Base-by-base conservation (phyloP, 2,329 filamentous ascomycete genomes). In the Aureobasidium sp. region DNA sequence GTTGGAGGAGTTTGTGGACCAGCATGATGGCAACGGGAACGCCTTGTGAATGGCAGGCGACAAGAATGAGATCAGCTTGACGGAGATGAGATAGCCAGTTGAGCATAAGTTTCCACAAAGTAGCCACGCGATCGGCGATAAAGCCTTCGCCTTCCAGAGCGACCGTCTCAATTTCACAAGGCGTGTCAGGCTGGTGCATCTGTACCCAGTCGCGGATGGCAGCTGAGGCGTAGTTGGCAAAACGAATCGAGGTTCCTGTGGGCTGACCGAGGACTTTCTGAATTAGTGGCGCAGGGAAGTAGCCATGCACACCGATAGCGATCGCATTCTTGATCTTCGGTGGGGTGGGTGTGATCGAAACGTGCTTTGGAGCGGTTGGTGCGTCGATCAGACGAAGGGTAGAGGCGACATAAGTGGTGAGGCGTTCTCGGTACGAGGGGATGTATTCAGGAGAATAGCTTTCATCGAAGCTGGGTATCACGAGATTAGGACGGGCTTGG, bases 41-140 rank as follows among this genome's bases (percentile, higher is more conserved):
- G 27, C 94, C 94, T 73, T 99, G 94, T 3, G 91, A 96, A 73
- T 99, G 94, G 63, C 91, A 96, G 3, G 91, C 91, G n/a, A 99
- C 78, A 42, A 99, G 75, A 45, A 99, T 87, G 64, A 97, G 87
- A 74, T 99, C 94, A 0, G 94, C 92, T 59, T 83, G 83, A 57
- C 90, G 86, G 36, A 99, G 88, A 65, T 93, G 87, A 41, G 96
- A 91, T 66, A 97, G 90, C 90, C 91, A 96, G 73, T 97, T 97
- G 32, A 97, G 80, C 61, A 99, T 80, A 10, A 97, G 80, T 74
- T 93, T 96, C 94, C 94, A 99, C 7, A 99, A 77, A 42, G 95
- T 89, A 64, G 95, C 89, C 1, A 97, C 91, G 7, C 94, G 84
- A 65, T 97, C 92, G 3, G 83, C 83, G 50, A 99, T 94, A 72